A percentile compares a stretch with the other conserved stretches of the same genome.
phyloP scores from a whole-genome alignment of 441 rosid species.

The Erodium trifolium region DNA sequence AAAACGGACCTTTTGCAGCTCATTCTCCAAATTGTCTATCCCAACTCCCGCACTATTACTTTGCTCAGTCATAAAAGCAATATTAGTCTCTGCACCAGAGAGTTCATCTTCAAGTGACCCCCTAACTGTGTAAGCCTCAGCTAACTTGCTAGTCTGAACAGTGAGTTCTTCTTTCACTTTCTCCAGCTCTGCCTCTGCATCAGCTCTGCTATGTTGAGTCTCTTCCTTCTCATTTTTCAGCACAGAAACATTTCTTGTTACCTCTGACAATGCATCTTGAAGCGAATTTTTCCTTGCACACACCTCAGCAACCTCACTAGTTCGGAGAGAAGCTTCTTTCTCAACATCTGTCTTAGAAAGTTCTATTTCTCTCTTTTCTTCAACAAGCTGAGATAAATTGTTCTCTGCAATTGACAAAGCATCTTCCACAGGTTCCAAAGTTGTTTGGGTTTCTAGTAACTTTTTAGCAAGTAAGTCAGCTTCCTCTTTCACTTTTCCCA shows the following conservation, averaged over 20 bases:
- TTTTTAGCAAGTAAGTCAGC: slow-evolving; percentile 32
- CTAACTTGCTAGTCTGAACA: slow-evolving; percentile 40
- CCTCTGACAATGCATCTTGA: slow-evolving; percentile 55
- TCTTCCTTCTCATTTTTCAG: slow-evolving; percentile 62
- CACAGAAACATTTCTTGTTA: slow-evolving; percentile 45
- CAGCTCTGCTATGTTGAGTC: slow-evolving; percentile 42
- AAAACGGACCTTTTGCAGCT: slow-evolving; percentile 46
- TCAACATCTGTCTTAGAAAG: slow-evolving; percentile 29
- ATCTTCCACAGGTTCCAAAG: slow-evolving; percentile 46
- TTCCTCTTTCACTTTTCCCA: slow-evolving; percentile 45
- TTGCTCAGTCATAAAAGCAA: slow-evolving; percentile 42
- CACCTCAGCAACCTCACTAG: slow-evolving; percentile 48
- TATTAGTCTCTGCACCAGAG: slow-evolving; percentile 43
- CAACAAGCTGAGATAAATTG: slow-evolving; percentile 12
- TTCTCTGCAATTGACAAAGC: slow-evolving; percentile 33
- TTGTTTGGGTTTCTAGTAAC: slow-evolving; percentile 45
- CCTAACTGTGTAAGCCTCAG: slow-evolving; percentile 48
- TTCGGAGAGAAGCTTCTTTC: slow-evolving; percentile 43
- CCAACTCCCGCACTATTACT: slow-evolving; percentile 31
- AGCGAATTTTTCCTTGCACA: slow-evolving; percentile 41
- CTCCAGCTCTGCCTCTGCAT: slow-evolving; percentile 47
- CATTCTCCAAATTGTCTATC: slow-evolving; percentile 42
- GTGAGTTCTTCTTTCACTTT: slow-evolving; percentile 42
- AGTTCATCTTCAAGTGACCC: slow-evolving; percentile 59
- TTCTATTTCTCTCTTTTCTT: slow-evolving; percentile 21